Base-by-base conservation (phyloP, 345 rosid species). In the Moricandia arvensis region DNA sequence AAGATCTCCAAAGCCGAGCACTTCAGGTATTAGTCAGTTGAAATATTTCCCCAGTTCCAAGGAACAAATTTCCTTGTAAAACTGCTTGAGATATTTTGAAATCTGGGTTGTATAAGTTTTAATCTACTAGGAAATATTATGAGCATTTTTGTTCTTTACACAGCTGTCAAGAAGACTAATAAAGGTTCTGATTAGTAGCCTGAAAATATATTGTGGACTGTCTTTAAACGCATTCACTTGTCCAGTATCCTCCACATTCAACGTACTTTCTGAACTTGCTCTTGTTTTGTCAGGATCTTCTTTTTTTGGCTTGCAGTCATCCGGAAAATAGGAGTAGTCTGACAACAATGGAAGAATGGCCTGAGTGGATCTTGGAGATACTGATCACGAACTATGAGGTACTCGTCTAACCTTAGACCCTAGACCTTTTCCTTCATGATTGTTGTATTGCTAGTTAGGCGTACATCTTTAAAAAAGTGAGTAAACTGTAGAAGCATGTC, bases 231-330 rank as follows among this genome's bases (percentile, higher is more conserved):
- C 21, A 55, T 77, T 73, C 63, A 55, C 54, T 45, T 71, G 67
- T 75, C 51, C 64, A 60, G 17, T 79, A 62, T 66, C 72, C 70
- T 60, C 33, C 43, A 66, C 74, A 61, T 30, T 75, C 34, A 13
- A 72, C 66, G 75, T 71, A 73, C 69, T 75, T 79, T 81, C 93
- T 89, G 80, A 85, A 78, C 53, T 57, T 69, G 61, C 76, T 76
- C 84, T 77, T 81, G 76, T 83, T 84, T 90, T 62, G 86, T 92
- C 97, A 96, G 99, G 99, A 96, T 89, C 96, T 96, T 88, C 97
- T 96, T 83, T 88, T 96, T 91, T 88, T 96, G 91, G 98, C 99
- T 83, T 96, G 99, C 90, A 90, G 98, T 86, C 97, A 93, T 87
- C 96, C 91, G 64, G 96, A 92, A 86, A 95, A 95, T 75, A 86